Conservation (phyloP, 2,329 filamentous ascomycete genomes). For the Sporothrix inflata region DNA sequence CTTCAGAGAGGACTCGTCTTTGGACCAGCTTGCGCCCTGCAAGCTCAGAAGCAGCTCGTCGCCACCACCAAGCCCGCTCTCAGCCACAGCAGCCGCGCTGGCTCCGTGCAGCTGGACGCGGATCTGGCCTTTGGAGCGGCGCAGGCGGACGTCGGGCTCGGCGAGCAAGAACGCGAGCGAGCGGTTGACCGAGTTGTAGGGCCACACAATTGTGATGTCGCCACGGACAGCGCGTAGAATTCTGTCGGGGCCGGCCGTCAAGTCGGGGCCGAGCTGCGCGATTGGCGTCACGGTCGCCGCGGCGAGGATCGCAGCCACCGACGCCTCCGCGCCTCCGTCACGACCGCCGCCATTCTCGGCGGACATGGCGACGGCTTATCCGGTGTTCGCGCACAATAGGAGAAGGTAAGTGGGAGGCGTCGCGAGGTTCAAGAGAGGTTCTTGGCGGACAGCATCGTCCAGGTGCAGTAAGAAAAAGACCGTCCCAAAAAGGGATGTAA, state of each 20-base stretch:
- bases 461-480: not conserved
- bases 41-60: conserved; percentile 74
- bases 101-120: conserved; percentile 74
- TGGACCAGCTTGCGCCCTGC: conserved; percentile 68
- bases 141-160: conserved; percentile 81
- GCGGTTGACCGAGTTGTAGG: conserved; percentile 77
- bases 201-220: conserved; percentile 85
- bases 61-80: conserved; percentile 72
- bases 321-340: conserved; percentile 30
- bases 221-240: conserved; percentile 61
- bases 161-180: conserved; percentile 79
- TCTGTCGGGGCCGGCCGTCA: conserved; percentile 43
- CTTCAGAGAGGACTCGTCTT: conserved; percentile 52
- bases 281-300: conserved; percentile 47
- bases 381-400: not conserved
- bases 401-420: not conserved
- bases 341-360: conserved; percentile 33
- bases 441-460: not conserved
- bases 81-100: conserved; percentile 70
- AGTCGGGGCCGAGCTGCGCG: conserved; percentile 56
- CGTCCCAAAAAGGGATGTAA: not conserved
- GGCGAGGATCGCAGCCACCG: conserved; percentile 32
- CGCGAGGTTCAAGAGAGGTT: not conserved
- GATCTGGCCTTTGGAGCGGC: conserved; percentile 77
- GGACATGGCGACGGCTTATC: not conserved